phyloP scores from a whole-genome alignment of 2,329 filamentous ascomycete species.

The Delphinella strobiligena region DNA sequence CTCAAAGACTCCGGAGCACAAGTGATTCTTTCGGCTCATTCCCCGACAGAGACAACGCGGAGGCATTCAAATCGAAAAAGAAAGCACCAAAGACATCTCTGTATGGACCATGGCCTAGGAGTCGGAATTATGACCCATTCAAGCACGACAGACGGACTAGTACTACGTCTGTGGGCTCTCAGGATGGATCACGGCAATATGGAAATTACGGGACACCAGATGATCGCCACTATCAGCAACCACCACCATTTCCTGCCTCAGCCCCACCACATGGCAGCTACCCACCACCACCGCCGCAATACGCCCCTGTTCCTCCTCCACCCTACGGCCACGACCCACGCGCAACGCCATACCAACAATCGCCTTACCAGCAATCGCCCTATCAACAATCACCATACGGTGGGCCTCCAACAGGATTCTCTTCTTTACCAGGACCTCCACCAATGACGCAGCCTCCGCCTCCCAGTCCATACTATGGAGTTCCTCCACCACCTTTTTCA shows the following conservation, averaged over 20 bases:
- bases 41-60: constrained; percentile 1
- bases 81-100: constrained; percentile 7
- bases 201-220: constrained; percentile 5
- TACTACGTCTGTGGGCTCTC: constrained; percentile 2
- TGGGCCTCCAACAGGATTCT: constrained; percentile 1
- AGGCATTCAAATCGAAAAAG: not conserved
- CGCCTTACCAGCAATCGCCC: not conserved
- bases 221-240: not conserved
- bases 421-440: constrained; percentile 1
- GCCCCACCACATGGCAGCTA: constrained; percentile 4
- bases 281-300: constrained; percentile 1
- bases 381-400: constrained; percentile 4
- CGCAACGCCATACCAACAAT: constrained; percentile 1
- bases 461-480: not conserved
- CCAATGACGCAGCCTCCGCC: constrained; percentile 1
- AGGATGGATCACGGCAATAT: not conserved
- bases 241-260: constrained; percentile 1
- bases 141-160: constrained; percentile 3
- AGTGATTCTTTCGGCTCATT: constrained; percentile 6
- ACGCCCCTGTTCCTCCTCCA: not conserved
- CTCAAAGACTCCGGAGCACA: constrained; percentile 2
- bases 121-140: constrained; percentile 6
- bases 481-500: constrained; percentile 4
- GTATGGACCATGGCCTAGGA: constrained; percentile 6
- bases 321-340: constrained; percentile 5